phyloP scores from a whole-genome alignment of 192 early-diverging fungal genomes.

The Entomortierella lignicola region DNA sequence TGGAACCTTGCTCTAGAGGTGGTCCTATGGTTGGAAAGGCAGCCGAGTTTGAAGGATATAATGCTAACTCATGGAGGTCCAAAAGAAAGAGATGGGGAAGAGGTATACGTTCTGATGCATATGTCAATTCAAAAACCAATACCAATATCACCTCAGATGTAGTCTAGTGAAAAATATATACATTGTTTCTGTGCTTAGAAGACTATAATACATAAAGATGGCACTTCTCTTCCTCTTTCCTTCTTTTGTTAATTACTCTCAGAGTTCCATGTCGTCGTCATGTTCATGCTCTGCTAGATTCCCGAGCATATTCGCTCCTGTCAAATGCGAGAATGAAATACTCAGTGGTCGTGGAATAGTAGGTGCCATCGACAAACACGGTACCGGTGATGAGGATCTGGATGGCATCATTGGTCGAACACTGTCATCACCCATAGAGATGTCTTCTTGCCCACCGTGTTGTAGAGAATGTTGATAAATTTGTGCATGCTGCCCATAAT shows the following conservation, averaged over 20 bases:
- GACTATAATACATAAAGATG: no score
- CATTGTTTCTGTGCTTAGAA: neutral
- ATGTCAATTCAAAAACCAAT: neutral
- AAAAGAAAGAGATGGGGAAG: slow-evolving; percentile 27
- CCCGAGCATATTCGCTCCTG: slow-evolving; percentile 28
- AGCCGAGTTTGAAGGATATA: slow-evolving; percentile 60
- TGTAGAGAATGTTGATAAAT: neutral
- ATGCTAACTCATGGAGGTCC: neutral
- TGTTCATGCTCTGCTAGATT: slow-evolving; percentile 42
- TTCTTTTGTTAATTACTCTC: neutral
- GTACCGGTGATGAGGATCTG: slow-evolving; percentile 35
- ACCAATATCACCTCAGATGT: neutral
- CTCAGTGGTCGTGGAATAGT: slow-evolving; percentile 36
- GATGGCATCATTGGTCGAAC: slow-evolving; percentile 18
- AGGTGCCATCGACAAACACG: slow-evolving; percentile 42
- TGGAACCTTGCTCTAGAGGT: slow-evolving; percentile 66
- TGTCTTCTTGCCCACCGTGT: slow-evolving; percentile 22
- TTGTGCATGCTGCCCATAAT: slow-evolving; percentile 13
- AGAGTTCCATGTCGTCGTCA: slow-evolving; percentile 53
- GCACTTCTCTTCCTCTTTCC: no score
- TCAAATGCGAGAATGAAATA: slow-evolving; percentile 40
- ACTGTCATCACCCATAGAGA: slow-evolving; percentile 41
- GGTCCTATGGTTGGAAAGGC: slow-evolving; percentile 56
- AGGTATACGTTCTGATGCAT: slow-evolving; percentile 30
- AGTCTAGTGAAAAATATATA: neutral